These are phyloP conservation scores for Lipomyces mesembrius DNA, from an alignment of 805 yeast genomes.

Conservation along the genomic window DNA sequence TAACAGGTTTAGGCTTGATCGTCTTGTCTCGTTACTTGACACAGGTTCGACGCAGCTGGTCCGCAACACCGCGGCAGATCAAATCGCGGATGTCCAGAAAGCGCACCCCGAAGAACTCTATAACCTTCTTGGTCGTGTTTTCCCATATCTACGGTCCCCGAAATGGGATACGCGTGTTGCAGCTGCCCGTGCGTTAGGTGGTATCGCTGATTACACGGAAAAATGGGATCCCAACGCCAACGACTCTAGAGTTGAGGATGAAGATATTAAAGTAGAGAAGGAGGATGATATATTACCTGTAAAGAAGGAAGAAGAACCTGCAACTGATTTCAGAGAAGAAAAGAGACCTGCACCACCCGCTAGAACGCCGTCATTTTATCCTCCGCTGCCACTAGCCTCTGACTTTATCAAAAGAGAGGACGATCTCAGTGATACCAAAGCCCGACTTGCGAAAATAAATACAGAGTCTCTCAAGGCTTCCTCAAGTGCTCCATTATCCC, in stretches of 20 bases:
- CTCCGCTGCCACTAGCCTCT: slow-evolving; percentile 17
- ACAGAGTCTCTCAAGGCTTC: slow-evolving; percentile 8
- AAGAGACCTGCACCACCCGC: background rate
- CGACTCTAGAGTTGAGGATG: slow-evolving; percentile 33
- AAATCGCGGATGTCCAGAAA: slow-evolving; percentile 88
- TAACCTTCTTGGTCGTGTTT: slow-evolving; percentile 81
- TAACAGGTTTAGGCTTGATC: slow-evolving; percentile 55
- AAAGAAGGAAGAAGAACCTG: slow-evolving; percentile 3
- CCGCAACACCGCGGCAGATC: slow-evolving; percentile 96
- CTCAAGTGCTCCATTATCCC: background rate
- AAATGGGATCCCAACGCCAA: slow-evolving; percentile 79
- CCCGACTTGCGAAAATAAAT: slow-evolving; percentile 24
- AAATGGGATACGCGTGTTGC: slow-evolving; percentile 97
- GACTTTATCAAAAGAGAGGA: slow-evolving; percentile 41
- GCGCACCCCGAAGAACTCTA: slow-evolving; percentile 93
- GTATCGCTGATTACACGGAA: slow-evolving; percentile 77
- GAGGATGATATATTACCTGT: slow-evolving; percentile 22
- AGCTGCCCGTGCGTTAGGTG: slow-evolving; percentile 94
- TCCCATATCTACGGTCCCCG: slow-evolving; percentile 78
- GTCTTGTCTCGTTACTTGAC: slow-evolving; percentile 68
- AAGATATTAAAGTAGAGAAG: slow-evolving; percentile 36
- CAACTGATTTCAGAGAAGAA: slow-evolving; percentile 1
- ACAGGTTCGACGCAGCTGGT: slow-evolving; percentile 95
- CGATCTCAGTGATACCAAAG: slow-evolving; percentile 40
- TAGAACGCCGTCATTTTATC: slow-evolving; percentile 15